Evolutionary conservation across 2,329 filamentous ascomycete genomes (phyloP).

Genomic region (Trichoderma koningii): DNA sequence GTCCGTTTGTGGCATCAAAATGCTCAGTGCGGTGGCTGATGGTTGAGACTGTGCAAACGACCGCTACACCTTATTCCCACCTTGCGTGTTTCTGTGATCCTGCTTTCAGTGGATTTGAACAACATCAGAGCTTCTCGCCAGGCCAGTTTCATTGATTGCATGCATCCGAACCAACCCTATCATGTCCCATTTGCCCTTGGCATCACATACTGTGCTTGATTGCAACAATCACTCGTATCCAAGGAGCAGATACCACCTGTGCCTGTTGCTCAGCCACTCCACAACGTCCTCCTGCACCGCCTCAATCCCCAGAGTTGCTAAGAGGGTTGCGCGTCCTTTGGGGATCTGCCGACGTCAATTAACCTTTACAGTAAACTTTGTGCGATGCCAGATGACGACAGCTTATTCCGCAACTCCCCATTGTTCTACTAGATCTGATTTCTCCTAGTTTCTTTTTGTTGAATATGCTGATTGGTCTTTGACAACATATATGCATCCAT

Average conservation of each 20-base stretch:
- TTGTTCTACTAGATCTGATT: too few relatives aligned
- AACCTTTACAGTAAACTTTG: too few relatives aligned
- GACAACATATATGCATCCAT: too few relatives aligned
- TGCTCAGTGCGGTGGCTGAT: background rate
- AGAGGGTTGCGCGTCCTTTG: too few relatives aligned
- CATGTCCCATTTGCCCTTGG: background rate
- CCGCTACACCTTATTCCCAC: background rate
- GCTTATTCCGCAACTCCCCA: too few relatives aligned
- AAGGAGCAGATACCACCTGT: background rate
- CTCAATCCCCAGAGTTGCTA: too few relatives aligned
- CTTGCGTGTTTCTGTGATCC: background rate
- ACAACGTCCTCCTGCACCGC: too few relatives aligned
- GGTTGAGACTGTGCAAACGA: background rate
- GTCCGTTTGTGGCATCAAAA: background rate
- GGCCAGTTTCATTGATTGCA: background rate
- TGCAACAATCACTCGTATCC: background rate
- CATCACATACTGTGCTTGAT: background rate
- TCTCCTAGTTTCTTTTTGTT: too few relatives aligned
- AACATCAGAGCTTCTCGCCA: background rate
- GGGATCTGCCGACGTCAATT: too few relatives aligned
- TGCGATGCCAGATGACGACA: too few relatives aligned
- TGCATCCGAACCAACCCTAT: background rate
- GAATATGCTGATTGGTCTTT: too few relatives aligned
- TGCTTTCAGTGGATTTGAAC: too few relatives aligned
- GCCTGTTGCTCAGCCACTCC: constrained; percentile 5